Conservation (phyloP, 208 protist genomes). For the Angomonas desouzai region DNA sequence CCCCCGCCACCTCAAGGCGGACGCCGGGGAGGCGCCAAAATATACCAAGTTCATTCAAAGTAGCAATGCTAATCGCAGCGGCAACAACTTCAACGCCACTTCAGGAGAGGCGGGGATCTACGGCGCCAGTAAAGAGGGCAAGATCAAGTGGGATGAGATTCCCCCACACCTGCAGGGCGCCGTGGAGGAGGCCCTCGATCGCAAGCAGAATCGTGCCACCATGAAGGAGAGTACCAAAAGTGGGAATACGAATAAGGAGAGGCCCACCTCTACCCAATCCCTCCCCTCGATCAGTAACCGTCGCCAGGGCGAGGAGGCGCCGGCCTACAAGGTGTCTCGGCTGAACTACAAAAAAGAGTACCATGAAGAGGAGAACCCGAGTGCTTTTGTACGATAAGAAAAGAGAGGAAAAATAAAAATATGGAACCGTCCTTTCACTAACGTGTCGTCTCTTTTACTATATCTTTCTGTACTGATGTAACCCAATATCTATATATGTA, state of each 20-base stretch:
- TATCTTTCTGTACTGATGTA: slow-evolving; percentile 5
- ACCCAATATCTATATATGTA: neutral
- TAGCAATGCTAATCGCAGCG: neutral
- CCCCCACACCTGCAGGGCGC: slow-evolving; percentile 30
- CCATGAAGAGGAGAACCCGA: slow-evolving; percentile 12
- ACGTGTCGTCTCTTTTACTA: neutral
- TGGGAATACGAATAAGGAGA: neutral
- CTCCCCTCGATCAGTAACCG: neutral
- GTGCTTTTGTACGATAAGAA: slow-evolving; percentile 16
- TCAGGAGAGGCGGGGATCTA: slow-evolving; percentile 29
- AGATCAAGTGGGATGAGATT: slow-evolving; percentile 55
- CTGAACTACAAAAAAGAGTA: slow-evolving; percentile 20
- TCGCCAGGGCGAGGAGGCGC: neutral
- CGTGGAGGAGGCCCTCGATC: slow-evolving; percentile 18
- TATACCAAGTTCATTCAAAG: slow-evolving; percentile 8
- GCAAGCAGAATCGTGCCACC: neutral
- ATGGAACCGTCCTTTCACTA: neutral
- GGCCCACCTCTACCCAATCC: neutral
- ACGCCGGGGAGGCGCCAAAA: neutral
- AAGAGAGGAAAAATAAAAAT: slow-evolving; percentile 13
- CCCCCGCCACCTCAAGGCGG: slow-evolving; percentile 13
- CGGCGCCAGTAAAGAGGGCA: slow-evolving; percentile 39
- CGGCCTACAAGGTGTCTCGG: slow-evolving; percentile 18
- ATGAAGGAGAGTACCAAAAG: neutral
- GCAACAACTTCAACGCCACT: slow-evolving; percentile 11